These are phyloP conservation scores for Yarrowia keelungensis DNA, from an alignment of 805 yeast genomes.

Conservation along the genomic window DNA sequence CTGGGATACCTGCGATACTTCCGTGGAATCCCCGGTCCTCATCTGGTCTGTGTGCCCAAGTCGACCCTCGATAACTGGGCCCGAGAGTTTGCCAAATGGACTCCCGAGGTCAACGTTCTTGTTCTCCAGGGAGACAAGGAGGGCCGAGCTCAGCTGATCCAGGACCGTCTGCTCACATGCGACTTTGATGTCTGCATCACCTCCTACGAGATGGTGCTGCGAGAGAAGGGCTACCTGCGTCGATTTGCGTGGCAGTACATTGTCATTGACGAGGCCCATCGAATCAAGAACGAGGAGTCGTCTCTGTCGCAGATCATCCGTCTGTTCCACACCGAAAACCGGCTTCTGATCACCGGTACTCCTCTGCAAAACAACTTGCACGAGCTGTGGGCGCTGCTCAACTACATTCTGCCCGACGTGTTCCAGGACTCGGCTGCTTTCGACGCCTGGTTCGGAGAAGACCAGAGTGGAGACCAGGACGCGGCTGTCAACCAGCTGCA, in stretches of 20 bases:
- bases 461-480: slow-evolving; percentile 56
- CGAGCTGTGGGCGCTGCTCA: slow-evolving; percentile 93
- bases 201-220: slow-evolving; percentile 89
- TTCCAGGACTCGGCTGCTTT: slow-evolving; percentile 90
- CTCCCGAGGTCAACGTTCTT: slow-evolving; percentile 86
- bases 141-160: slow-evolving; percentile 66
- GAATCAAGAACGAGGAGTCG: slow-evolving; percentile 93
- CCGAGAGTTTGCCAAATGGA: slow-evolving; percentile 92
- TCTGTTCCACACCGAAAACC: slow-evolving; percentile 79
- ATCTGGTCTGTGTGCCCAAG: slow-evolving; percentile 90
- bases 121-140: slow-evolving; percentile 90
- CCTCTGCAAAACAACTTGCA: slow-evolving; percentile 94
- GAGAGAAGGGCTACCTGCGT: slow-evolving; percentile 81
- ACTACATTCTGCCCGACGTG: slow-evolving; percentile 91
- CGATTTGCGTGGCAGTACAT: slow-evolving; percentile 92
- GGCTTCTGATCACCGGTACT: slow-evolving; percentile 92
- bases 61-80: slow-evolving; percentile 96
- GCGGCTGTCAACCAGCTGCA: slow-evolving; percentile 86
- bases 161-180: slow-evolving; percentile 65
- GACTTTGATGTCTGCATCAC: slow-evolving; percentile 90
- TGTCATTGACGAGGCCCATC: slow-evolving; percentile 94
- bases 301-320: slow-evolving; percentile 90
- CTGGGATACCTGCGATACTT: slow-evolving; percentile 83
- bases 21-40: slow-evolving; percentile 84
- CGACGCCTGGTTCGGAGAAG: slow-evolving; percentile 84